A percentile compares a stretch with the other conserved stretches of the same genome.
Conservation (phyloP, 2,329 filamentous ascomycete genomes). For the Fusarium subtropicale region DNA sequence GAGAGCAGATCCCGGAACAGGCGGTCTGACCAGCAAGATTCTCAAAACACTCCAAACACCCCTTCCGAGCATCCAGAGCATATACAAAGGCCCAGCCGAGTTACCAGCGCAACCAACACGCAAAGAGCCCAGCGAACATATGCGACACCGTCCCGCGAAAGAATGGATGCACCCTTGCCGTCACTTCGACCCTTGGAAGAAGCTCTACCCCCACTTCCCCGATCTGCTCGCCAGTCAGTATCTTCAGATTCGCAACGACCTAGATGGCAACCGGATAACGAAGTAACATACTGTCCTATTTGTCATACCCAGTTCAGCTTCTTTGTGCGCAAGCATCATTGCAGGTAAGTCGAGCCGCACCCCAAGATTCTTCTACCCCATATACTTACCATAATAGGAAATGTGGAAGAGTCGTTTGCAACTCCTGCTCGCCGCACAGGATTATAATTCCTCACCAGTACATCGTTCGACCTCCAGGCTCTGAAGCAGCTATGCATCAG, state of each 20-base stretch:
- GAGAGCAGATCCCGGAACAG: slow-evolving; percentile 8
- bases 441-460: slow-evolving; percentile 95
- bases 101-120: slow-evolving; percentile 2
- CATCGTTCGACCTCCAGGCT: slow-evolving; percentile 81
- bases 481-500: slow-evolving; percentile 54
- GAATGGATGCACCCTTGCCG: slow-evolving; percentile 47
- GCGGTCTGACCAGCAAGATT: slow-evolving; percentile 3
- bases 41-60: slow-evolving; percentile 2
- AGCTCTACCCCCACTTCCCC: slow-evolving; percentile 38
- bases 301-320: slow-evolving; percentile 84
- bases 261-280: slow-evolving; percentile 88
- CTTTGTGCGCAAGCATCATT: slow-evolving; percentile 92
- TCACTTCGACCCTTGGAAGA: slow-evolving; percentile 31
- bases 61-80: neutral
- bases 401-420: slow-evolving; percentile 93
- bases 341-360: slow-evolving; percentile 67
- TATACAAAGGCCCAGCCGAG: slow-evolving; percentile 4
- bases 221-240: slow-evolving; percentile 29
- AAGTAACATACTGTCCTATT: slow-evolving; percentile 86
- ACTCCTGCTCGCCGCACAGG: slow-evolving; percentile 88
- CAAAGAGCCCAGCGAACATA: slow-evolving; percentile 28
- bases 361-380: neutral
- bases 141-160: slow-evolving; percentile 44
- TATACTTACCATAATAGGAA: slow-evolving; percentile 66
- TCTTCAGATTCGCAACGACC: slow-evolving; percentile 69